These are phyloP conservation scores for Haplographium delicatum DNA, from an alignment of 495 filamentous ascomycete species.

Conservation along the genomic window DNA sequence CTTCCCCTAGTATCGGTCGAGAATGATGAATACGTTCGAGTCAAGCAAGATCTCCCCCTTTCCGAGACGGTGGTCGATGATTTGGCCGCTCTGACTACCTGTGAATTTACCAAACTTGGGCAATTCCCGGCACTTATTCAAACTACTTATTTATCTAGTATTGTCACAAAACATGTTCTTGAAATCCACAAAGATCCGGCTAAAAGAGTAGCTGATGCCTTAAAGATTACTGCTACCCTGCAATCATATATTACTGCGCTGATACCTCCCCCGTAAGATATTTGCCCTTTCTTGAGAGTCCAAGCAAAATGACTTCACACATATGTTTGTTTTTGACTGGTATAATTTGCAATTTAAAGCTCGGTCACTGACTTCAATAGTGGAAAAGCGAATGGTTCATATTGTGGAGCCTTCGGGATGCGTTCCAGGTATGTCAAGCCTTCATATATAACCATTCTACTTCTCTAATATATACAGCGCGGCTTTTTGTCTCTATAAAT, in stretches of 20 bases:
- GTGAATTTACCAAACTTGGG: conserved; percentile 3
- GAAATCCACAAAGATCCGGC: background rate
- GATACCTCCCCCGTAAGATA: conserved; percentile 12
- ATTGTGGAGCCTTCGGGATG: conserved; percentile 16
- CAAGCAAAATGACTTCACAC: no score
- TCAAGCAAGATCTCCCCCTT: conserved; percentile 4
- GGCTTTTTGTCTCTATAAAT: background rate
- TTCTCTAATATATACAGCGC: conserved; percentile 1
- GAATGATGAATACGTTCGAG: background rate
- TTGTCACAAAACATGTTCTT: conserved; percentile 10
- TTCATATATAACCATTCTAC: background rate
- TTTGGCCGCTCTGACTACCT: background rate
- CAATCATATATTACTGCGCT: conserved; percentile 6
- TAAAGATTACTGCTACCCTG: conserved; percentile 4
- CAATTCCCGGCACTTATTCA: conserved; percentile 9
- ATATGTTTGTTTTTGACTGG: no score
- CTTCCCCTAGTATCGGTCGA: conserved; percentile 1
- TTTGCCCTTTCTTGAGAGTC: no score
- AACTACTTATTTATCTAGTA: conserved; percentile 13
- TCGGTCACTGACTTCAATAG: background rate
- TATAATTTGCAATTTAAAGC: background rate
- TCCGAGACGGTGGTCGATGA: background rate
- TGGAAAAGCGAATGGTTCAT: conserved; percentile 2
- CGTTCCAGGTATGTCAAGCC: background rate
- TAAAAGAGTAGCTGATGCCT: background rate